phyloP scores from a whole-genome alignment of 1,139 yeast species.

The Yamadazyma membranifaciens region DNA sequence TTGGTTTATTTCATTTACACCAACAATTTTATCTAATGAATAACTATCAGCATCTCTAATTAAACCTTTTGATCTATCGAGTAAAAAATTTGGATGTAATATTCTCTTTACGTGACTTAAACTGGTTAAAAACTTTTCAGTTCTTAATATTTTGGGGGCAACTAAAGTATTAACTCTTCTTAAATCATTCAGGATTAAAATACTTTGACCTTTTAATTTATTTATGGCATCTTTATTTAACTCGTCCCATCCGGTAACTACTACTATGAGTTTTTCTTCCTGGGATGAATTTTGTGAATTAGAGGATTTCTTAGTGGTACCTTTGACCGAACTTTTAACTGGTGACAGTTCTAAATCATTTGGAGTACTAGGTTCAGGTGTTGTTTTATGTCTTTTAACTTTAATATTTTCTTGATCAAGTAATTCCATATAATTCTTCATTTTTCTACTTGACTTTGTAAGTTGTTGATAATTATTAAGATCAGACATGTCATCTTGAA shows the following conservation, averaged over 20 bases:
- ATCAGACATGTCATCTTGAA: slow-evolving; percentile 69
- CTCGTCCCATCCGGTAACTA: slow-evolving; percentile 64
- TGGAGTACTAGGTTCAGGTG: background rate
- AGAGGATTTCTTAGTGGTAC: background rate
- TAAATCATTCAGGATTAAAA: slow-evolving; percentile 5
- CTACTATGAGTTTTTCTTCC: slow-evolving; percentile 28
- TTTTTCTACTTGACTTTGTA: slow-evolving; percentile 37
- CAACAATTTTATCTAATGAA: slow-evolving; percentile 33
- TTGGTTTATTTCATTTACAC: slow-evolving; percentile 26
- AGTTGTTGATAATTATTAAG: slow-evolving; percentile 58
- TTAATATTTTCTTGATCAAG: slow-evolving; percentile 20
- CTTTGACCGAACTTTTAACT: background rate
- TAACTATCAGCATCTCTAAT: slow-evolving; percentile 31
- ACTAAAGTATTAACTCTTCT: slow-evolving; percentile 48
- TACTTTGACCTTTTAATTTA: slow-evolving; percentile 30
- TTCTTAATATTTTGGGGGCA: slow-evolving; percentile 78
- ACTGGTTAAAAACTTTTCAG: slow-evolving; percentile 73
- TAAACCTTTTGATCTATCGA: slow-evolving; percentile 36
- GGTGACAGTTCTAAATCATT: background rate
- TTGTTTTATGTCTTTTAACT: slow-evolving; percentile 11
- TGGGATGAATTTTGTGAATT: background rate
- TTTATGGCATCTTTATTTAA: slow-evolving; percentile 32
- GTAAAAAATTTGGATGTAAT: slow-evolving; percentile 47
- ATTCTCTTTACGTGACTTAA: slow-evolving; percentile 37
- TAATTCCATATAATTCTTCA: slow-evolving; percentile 36